phyloP scores from a whole-genome alignment of 2,329 filamentous ascomycete species.

The Davidsoniella australis region DNA sequence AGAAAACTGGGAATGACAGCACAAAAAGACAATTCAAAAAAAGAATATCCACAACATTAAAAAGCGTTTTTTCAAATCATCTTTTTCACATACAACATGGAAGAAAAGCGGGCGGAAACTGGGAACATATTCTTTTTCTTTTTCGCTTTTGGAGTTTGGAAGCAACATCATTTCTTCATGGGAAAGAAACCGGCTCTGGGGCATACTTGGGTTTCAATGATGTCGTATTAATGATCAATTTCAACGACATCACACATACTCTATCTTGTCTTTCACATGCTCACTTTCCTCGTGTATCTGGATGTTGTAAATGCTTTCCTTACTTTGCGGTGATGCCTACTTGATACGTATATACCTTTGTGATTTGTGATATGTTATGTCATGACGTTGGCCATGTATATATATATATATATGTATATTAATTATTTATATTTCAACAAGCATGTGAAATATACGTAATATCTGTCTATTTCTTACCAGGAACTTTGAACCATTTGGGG shows the following conservation, averaged over 20 bases:
- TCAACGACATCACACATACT: slow-evolving; percentile 1
- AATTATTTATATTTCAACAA: neutral
- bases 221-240: slow-evolving; percentile 4
- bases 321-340: too few relatives aligned
- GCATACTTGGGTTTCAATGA: neutral
- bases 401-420: too few relatives aligned
- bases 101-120: neutral
- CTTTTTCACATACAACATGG: neutral
- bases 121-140: neutral
- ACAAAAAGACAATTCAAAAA: slow-evolving; percentile 12
- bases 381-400: neutral
- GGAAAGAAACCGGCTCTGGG: neutral
- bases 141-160: neutral
- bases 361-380: neutral
- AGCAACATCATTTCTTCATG: too few relatives aligned
- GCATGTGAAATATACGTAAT: neutral
- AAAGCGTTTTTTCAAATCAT: neutral
- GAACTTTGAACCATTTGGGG: slow-evolving; percentile 57
- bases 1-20: slow-evolving; percentile 12
- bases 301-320: too few relatives aligned
- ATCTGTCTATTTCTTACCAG: slow-evolving; percentile 46
- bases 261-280: neutral
- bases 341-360: neutral
- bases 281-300: too few relatives aligned
- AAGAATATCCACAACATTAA: slow-evolving; percentile 5